Evolutionary conservation across 148 eudicot species (phyloP).

Genomic region (Rhododendron ferrugineum): DNA sequence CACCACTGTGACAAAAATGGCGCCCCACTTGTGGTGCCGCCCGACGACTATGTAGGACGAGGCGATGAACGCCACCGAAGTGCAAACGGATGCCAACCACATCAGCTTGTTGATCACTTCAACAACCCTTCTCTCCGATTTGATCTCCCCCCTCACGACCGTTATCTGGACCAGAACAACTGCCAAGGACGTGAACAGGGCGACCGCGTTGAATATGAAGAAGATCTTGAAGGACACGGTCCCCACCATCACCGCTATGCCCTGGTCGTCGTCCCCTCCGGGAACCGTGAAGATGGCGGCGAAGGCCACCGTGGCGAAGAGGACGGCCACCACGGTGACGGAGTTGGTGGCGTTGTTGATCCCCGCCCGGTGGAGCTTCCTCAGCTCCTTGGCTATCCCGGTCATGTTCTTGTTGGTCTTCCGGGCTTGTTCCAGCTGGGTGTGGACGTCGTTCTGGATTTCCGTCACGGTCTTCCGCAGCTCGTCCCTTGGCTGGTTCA

Average conservation of each 20-base stretch:
- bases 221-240: slow-evolving; percentile 42
- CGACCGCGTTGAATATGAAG: slow-evolving; percentile 56
- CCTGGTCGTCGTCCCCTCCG: slow-evolving; percentile 46
- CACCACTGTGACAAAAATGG: slow-evolving; percentile 37
- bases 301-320: slow-evolving; percentile 70
- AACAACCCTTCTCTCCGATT: slow-evolving; percentile 58
- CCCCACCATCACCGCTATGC: slow-evolving; percentile 47
- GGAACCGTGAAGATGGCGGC: slow-evolving; percentile 65
- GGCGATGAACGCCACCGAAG: slow-evolving; percentile 55
- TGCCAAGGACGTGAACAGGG: slow-evolving; percentile 58
- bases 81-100: slow-evolving; percentile 78
- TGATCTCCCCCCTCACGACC: slow-evolving; percentile 63
- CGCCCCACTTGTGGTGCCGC: slow-evolving; percentile 45
- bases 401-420: slow-evolving; percentile 54
- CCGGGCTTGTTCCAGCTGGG: slow-evolving; percentile 61
- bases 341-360: slow-evolving; percentile 63
- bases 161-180: slow-evolving; percentile 77
- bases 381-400: slow-evolving; percentile 67
- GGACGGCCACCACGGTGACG: slow-evolving; percentile 67
- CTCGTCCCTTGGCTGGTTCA: slow-evolving; percentile 69
- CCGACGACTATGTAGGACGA: slow-evolving; percentile 66
- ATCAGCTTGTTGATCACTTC: slow-evolving; percentile 71
- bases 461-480: slow-evolving; percentile 53
- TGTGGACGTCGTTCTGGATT: slow-evolving; percentile 54
- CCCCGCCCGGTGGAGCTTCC: slow-evolving; percentile 60